Conservation (phyloP, 1,139 yeast genomes). For the Pichia sp. region DNA sequence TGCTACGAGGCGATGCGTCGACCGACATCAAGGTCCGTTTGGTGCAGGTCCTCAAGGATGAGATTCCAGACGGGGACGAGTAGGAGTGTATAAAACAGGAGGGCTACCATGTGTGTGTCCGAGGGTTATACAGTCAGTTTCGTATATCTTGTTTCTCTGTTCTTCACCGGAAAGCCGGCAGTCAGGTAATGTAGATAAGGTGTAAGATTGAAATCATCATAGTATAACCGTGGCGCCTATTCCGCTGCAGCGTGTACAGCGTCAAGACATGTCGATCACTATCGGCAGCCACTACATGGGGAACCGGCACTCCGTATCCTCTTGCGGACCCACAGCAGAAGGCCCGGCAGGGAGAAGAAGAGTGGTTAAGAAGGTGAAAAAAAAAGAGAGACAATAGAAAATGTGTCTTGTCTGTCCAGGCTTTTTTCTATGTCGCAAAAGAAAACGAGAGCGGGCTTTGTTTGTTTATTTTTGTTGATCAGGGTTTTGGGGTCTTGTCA, state of each 20-base stretch:
- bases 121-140: constrained; percentile 6
- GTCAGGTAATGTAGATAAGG: constrained; percentile 36
- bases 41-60: constrained; percentile 76
- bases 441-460: background rate
- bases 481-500: background rate
- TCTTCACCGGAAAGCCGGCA: constrained; percentile 18
- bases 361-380: background rate
- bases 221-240: constrained; percentile 11
- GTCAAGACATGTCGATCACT: constrained; percentile 1
- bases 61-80: constrained; percentile 96
- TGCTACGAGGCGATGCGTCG: constrained; percentile 71
- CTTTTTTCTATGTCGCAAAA: background rate
- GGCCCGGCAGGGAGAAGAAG: background rate
- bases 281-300: background rate
- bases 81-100: constrained; percentile 28
- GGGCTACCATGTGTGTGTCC: background rate
- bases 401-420: background rate
- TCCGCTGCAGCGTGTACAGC: background rate
- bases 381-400: background rate
- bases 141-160: constrained; percentile 10
- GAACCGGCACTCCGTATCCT: too few species aligned
- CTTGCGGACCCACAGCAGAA: too few species aligned
- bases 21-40: constrained; percentile 78
- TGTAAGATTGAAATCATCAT: constrained; percentile 24
- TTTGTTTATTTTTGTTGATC: background rate